Evolutionary conservation across 1,284 basidiomycete genomes (phyloP).

Genomic region (Ganoderma multipileum): DNA sequence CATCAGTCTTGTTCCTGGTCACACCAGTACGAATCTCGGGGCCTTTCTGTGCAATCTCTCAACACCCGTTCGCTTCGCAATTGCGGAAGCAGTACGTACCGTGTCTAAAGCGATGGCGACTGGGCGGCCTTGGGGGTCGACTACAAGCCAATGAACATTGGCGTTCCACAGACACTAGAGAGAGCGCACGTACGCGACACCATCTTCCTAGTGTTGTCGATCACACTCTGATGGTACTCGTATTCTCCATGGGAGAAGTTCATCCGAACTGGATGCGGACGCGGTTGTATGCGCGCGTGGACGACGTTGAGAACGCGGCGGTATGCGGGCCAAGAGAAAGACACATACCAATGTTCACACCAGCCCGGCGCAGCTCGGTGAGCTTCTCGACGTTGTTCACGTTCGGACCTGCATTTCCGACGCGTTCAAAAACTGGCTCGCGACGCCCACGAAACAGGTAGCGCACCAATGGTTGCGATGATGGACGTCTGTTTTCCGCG

Average conservation of each 20-base stretch:
- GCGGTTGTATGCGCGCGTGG: conserved; percentile 8
- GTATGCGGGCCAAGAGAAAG: conserved; percentile 5
- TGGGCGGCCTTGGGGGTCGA: conserved; percentile 80
- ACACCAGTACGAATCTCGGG: conserved; percentile 98
- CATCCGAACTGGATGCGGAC: conserved; percentile 83
- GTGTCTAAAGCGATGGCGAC: conserved; percentile 99
- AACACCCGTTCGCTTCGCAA: not conserved
- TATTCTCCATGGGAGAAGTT: conserved; percentile 98
- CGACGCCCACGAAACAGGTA: conserved; percentile 2
- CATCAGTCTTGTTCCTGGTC: conserved; percentile 88
- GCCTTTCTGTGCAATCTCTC: conserved; percentile 76
- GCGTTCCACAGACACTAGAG: not conserved
- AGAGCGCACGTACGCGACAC: conserved; percentile 62
- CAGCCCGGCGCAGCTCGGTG: conserved; percentile 80
- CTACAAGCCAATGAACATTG: conserved; percentile 25
- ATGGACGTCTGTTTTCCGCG: conserved; percentile 81
- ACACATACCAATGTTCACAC: conserved; percentile 92
- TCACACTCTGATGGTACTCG: conserved; percentile 97
- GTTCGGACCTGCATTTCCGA: conserved; percentile 75
- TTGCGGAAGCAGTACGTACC: conserved; percentile 48
- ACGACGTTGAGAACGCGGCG: conserved; percentile 3
- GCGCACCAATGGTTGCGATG: conserved; percentile 93
- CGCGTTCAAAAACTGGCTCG: conserved; percentile 23
- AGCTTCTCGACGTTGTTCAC: conserved; percentile 90
- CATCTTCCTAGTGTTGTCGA: conserved; percentile 93